phyloP scores from a whole-genome alignment of 164 flowering plant genomes.

The Magnolia officinalis region DNA sequence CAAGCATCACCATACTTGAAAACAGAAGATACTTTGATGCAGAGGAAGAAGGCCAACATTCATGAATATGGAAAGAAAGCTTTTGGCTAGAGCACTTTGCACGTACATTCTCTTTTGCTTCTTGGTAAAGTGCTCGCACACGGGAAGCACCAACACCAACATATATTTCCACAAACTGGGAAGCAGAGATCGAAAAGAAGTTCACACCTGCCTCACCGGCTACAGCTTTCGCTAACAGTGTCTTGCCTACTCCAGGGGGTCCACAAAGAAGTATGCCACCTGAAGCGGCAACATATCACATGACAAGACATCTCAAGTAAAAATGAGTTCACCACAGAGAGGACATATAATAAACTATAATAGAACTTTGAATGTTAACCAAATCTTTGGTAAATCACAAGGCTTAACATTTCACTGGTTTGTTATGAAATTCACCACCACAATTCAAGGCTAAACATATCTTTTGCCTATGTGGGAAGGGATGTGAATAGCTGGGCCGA shows the following conservation, averaged over 20 bases:
- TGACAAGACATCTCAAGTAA: not conserved
- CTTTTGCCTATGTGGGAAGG: too few species aligned
- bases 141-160: slow-evolving; percentile 99
- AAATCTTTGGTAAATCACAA: too few species aligned
- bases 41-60: not conserved
- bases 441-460: too few species aligned
- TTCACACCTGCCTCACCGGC: slow-evolving; percentile 99
- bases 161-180: slow-evolving; percentile 97
- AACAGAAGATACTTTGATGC: not conserved
- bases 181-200: slow-evolving; percentile 95
- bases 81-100: not conserved
- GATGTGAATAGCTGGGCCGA: too few species aligned
- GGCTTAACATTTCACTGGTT: too few species aligned
- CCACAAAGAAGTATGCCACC: slow-evolving; percentile 99
- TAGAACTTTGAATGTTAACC: not conserved
- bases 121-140: slow-evolving; percentile 91
- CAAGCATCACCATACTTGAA: not conserved
- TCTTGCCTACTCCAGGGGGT: slow-evolving; percentile 97
- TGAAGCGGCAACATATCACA: slow-evolving; percentile 22
- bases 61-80: not conserved
- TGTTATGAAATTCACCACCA: too few species aligned
- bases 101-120: slow-evolving; percentile 85
- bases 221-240: slow-evolving; percentile 93
- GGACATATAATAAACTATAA: not conserved
- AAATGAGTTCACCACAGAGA: not conserved